Evolutionary conservation across 2,329 filamentous ascomycete genomes (phyloP), one percentile per base, ranked within the genome.

Genomic region (Cephalotrichum gorgonifer): DNA sequence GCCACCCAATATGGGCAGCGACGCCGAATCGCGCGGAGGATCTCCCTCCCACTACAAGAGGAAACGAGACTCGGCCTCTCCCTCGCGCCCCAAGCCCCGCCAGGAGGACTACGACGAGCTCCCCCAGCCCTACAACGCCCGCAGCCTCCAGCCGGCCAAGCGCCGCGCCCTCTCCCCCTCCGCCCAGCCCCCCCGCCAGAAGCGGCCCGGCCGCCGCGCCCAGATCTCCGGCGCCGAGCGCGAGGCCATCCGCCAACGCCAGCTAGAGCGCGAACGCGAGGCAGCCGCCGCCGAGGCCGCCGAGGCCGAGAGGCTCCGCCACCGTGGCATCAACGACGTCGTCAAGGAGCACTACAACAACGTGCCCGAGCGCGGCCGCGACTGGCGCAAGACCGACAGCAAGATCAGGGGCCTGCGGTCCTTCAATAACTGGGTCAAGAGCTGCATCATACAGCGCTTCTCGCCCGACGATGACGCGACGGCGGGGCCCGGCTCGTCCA

Each of bases 351-450:
- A 96, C 66, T 98, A 98, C 75, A 98, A 98, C 66, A 84, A 86
- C 33, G 91, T 97, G 0, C 91, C 91, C 1, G 86, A 98, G 70
- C 81, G 90, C 27, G 93, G 93, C 12, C 81, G 91, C 48, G 89
- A 96, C 60, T 98, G 93, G 91, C 81, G 93, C 45, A 88, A 86
- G 63, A 95, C 88, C 6, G 89, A 95, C 60, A 95, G 87, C 65
- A 85, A 87, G 59, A 98, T 98, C 72, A 95, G 94, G 69, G 93
- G 93, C 1, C 72, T 98, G 48, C 81, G 93, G 48, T 88, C 86
- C 56, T 93, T 95, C 73, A 98, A 98, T 71, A 98, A 98, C 66
- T 98, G 93, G 93, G 79, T 98, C 68, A 98, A 98, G 74, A 95
- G 88, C 62, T 91, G 87, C 45, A 80, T 97, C 57, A 97, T 98